These are phyloP conservation scores for Angophora floribunda DNA, from an alignment of 345 rosid species.

Conservation along the genomic window DNA sequence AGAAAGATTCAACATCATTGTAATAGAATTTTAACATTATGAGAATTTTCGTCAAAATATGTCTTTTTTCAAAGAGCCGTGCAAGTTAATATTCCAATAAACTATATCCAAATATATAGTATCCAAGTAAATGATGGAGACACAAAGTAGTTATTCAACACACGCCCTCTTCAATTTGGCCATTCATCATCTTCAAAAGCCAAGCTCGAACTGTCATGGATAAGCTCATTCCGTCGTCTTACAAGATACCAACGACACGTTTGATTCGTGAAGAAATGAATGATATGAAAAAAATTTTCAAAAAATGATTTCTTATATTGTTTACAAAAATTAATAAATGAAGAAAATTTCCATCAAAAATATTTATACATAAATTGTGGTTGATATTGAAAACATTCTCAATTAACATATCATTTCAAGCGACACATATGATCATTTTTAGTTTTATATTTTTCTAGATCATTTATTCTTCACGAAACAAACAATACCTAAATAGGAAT, in stretches of 20 bases:
- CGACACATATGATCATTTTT: accelerated
- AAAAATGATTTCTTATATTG: not conserved
- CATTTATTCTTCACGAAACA: accelerated
- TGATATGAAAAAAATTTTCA: not conserved
- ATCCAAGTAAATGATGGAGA: not conserved
- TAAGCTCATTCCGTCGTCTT: not conserved
- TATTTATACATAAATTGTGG: not conserved
- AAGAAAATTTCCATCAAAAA: accelerated
- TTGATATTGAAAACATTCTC: too few species aligned
- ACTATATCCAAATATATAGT: not conserved
- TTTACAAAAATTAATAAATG: not conserved
- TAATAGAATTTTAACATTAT: too few species aligned
- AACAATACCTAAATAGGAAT: not conserved
- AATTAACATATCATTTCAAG: accelerated
- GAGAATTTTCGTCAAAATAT: not conserved
- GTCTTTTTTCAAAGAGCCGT: not conserved
- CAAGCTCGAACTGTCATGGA: not conserved
- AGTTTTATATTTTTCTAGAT: accelerated
- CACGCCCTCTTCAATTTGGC: not conserved
- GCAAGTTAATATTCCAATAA: not conserved
- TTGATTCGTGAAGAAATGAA: not conserved
- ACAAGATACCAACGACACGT: not conserved
- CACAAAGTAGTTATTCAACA: not conserved
- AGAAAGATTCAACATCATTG: not conserved
- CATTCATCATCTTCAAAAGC: not conserved